Percentiles rank a stretch among this genome's conserved stretches.
Evolutionary conservation across 2,329 filamentous ascomycete species (phyloP).

Genomic region (Monosporascus ibericus): DNA sequence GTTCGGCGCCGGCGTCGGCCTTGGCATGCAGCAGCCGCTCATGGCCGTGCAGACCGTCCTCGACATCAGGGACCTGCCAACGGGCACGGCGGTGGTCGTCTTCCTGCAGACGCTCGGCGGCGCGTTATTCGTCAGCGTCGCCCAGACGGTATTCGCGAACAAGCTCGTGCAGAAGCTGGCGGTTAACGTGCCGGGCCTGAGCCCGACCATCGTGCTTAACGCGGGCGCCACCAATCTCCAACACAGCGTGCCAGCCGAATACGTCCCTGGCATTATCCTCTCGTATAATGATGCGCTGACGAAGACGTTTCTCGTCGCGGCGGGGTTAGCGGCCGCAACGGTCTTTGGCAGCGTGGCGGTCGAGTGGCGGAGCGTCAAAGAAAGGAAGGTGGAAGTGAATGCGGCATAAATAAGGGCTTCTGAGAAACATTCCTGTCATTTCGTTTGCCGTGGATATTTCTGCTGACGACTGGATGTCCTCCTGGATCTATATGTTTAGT

Average conservation of each 20-base stretch:
- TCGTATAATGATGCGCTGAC: slow-evolving; percentile 41
- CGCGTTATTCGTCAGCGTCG: slow-evolving; percentile 45
- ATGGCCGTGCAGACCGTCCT: slow-evolving; percentile 36
- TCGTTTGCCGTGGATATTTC: background rate
- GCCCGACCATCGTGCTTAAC: slow-evolving; percentile 25
- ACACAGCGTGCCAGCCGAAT: slow-evolving; percentile 19
- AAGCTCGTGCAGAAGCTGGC: slow-evolving; percentile 33
- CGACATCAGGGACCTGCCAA: slow-evolving; percentile 20
- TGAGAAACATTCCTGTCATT: background rate
- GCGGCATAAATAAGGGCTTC: background rate
- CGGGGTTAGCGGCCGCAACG: background rate
- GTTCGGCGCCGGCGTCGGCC: slow-evolving; percentile 33
- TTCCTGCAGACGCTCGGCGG: slow-evolving; percentile 38
- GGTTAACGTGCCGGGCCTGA: slow-evolving; percentile 27
- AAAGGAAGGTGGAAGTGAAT: background rate
- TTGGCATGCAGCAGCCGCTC: slow-evolving; percentile 34
- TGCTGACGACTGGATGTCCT: no score
- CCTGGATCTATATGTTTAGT: no score
- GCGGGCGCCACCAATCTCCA: slow-evolving; percentile 33
- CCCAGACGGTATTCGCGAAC: slow-evolving; percentile 46
- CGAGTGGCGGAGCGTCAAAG: background rate
- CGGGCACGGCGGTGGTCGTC: slow-evolving; percentile 27
- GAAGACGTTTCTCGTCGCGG: slow-evolving; percentile 33
- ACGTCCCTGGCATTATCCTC: slow-evolving; percentile 27
- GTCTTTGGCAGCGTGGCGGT: background rate